Evolutionary conservation across 2,329 filamentous ascomycete species (phyloP).

Genomic region (Colletotrichum eleusines): DNA sequence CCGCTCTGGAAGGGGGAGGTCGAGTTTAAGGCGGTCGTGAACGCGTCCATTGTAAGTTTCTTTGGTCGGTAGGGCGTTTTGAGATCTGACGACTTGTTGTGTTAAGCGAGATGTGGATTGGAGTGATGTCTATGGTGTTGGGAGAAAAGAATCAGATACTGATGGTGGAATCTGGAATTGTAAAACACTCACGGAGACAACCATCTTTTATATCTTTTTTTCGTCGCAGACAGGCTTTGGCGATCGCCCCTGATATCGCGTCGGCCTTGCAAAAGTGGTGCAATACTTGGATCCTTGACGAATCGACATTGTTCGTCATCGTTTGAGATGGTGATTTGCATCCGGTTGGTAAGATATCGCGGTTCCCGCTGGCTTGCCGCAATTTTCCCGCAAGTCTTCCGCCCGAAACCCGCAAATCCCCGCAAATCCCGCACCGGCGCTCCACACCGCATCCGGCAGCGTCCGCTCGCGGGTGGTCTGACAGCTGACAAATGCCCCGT

Average conservation of each 20-base stretch:
- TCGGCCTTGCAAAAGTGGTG: not conserved
- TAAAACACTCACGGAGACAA: too few relatives aligned
- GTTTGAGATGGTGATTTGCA: too few relatives aligned
- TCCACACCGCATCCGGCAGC: not conserved
- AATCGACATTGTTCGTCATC: not conserved
- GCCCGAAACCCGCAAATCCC: slow-evolving; percentile 41
- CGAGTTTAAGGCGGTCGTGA: slow-evolving; percentile 44
- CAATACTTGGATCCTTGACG: too few relatives aligned
- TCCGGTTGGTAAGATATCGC: not conserved
- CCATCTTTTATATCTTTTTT: not conserved
- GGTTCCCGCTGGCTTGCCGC: slow-evolving; percentile 19
- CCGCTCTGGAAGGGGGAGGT: slow-evolving; percentile 49
- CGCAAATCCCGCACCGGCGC: slow-evolving; percentile 26
- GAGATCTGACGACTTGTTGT: not conserved
- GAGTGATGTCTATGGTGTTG: too few relatives aligned
- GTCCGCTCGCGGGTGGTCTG: not conserved
- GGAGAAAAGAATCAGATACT: not conserved
- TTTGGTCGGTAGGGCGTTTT: not conserved
- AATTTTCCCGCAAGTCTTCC: slow-evolving; percentile 31
- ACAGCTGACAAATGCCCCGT: slow-evolving; percentile 24
- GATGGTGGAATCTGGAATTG: not conserved
- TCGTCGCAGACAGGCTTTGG: not conserved
- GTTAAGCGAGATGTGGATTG: not conserved
- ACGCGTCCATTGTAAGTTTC: slow-evolving; percentile 23
- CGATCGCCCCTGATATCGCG: not conserved